These are phyloP conservation scores for Ilyonectria destructans DNA, from an alignment of 2,329 filamentous ascomycete species.

Conservation along the genomic window DNA sequence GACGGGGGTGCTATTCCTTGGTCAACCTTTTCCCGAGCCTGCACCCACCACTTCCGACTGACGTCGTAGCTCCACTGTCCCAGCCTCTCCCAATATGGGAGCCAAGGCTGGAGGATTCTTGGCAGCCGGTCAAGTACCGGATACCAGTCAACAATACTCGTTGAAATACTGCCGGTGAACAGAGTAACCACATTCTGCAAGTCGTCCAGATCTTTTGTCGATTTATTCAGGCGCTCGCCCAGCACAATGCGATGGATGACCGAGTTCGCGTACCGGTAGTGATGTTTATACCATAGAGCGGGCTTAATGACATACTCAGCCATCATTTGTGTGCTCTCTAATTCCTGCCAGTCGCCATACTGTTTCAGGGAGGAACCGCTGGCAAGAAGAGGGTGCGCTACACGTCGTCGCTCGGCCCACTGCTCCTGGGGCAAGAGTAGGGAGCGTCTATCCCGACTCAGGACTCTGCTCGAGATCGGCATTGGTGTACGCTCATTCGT, in stretches of 20 bases:
- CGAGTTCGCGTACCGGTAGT: slow-evolving; percentile 59
- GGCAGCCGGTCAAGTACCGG: slow-evolving; percentile 54
- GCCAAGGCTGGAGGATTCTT: slow-evolving; percentile 53
- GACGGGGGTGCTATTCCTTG: slow-evolving; percentile 43
- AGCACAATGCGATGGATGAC: slow-evolving; percentile 57
- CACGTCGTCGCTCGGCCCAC: slow-evolving; percentile 57
- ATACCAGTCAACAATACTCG: slow-evolving; percentile 57
- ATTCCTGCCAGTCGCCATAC: slow-evolving; percentile 55
- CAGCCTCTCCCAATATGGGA: slow-evolving; percentile 52
- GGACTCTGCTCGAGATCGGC: slow-evolving; percentile 55
- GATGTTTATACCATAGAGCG: slow-evolving; percentile 56
- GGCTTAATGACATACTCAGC: slow-evolving; percentile 49
- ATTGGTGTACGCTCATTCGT: slow-evolving; percentile 49
- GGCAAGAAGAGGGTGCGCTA: slow-evolving; percentile 58
- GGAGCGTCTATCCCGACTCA: slow-evolving; percentile 53
- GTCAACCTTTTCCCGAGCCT: slow-evolving; percentile 42
- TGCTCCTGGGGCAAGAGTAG: slow-evolving; percentile 52
- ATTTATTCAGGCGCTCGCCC: slow-evolving; percentile 52
- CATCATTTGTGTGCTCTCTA: slow-evolving; percentile 56
- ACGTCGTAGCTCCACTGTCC: slow-evolving; percentile 54
- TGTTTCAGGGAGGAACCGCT: slow-evolving; percentile 53
- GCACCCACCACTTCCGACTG: slow-evolving; percentile 55
- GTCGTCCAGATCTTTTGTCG: slow-evolving; percentile 54
- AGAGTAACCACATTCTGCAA: slow-evolving; percentile 54
- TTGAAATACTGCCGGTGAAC: slow-evolving; percentile 55